Percentiles rank a stretch among this genome's conserved stretches.
These are phyloP conservation scores for Pterulicium gracile DNA, from an alignment of 1,284 basidiomycete genomes.

Conservation along the genomic window DNA sequence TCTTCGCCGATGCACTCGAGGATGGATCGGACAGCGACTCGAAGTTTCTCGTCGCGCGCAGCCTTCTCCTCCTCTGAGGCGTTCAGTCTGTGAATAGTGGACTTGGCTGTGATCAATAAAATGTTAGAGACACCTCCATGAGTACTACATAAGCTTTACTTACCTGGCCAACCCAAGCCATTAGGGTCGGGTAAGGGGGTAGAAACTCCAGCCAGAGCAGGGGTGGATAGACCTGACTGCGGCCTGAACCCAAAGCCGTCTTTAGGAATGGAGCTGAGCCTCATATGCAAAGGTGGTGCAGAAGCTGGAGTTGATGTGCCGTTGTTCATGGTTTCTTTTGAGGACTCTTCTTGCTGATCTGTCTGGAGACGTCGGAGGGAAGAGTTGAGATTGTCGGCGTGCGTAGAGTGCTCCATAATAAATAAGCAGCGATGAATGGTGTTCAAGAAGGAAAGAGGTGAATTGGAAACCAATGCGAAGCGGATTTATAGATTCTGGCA, in stretches of 20 bases:
- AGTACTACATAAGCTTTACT: slow-evolving; percentile 14
- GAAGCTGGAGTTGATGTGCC: too few relatives aligned
- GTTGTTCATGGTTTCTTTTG: not conserved
- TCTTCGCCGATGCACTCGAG: slow-evolving; percentile 98
- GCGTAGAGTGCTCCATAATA: not conserved
- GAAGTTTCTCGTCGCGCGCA: slow-evolving; percentile 69
- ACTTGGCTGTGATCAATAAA: slow-evolving; percentile 57
- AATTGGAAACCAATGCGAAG: too few relatives aligned
- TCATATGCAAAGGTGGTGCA: not conserved
- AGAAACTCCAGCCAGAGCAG: slow-evolving; percentile 9
- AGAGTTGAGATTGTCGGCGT: not conserved
- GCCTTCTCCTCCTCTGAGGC: slow-evolving; percentile 65
- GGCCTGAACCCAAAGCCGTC: not conserved
- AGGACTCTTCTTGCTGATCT: not conserved
- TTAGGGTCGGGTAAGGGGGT: slow-evolving; percentile 68
- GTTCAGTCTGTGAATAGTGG: slow-evolving; percentile 76
- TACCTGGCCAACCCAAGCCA: slow-evolving; percentile 92
- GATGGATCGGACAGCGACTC: slow-evolving; percentile 81
- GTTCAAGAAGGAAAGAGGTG: not conserved
- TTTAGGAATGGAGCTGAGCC: not conserved
- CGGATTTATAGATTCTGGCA: too few relatives aligned
- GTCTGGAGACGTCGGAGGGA: not conserved
- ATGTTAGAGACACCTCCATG: slow-evolving; percentile 7
- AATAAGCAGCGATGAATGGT: not conserved
- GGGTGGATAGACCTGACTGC: not conserved